Evolutionary conservation across 2,329 filamentous ascomycete genomes (phyloP).

Genomic region (Hirsutella thompsonii): DNA sequence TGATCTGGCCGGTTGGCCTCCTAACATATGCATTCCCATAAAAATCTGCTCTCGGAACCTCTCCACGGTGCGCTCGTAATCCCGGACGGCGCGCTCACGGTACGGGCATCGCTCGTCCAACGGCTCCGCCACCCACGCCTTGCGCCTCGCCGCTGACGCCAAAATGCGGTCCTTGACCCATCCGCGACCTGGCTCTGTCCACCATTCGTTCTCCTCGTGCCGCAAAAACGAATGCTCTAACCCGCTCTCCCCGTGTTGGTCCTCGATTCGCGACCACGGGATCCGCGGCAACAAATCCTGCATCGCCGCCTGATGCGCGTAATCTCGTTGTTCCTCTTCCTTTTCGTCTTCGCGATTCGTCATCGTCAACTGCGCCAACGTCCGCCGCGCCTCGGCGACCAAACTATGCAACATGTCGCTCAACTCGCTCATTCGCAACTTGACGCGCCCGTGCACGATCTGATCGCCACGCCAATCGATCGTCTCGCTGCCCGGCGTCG

Average conservation of each 20-base stretch:
- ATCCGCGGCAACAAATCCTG: slow-evolving; percentile 1
- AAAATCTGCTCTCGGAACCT: slow-evolving; percentile 4
- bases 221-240: slow-evolving; percentile 2
- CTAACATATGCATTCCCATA: slow-evolving; percentile 3
- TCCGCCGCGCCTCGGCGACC: neutral
- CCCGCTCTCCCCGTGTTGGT: slow-evolving; percentile 3
- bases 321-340: no score
- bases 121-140: neutral
- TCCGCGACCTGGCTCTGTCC: neutral
- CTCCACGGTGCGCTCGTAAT: slow-evolving; percentile 2
- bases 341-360: neutral
- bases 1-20: neutral
- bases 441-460: neutral
- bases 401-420: neutral
- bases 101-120: neutral
- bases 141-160: neutral
- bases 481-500: slow-evolving; percentile 1
- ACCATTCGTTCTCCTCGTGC: slow-evolving; percentile 2
- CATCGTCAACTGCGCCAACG: slow-evolving; percentile 1
- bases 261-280: slow-evolving; percentile 1
- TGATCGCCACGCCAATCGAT: slow-evolving; percentile 4
- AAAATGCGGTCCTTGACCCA: neutral
- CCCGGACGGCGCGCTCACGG: neutral
- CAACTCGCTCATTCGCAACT: slow-evolving; percentile 2
- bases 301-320: no score